phyloP scores from a whole-genome alignment of 2,329 filamentous ascomycete genomes.

The Aspergillus jensenii region DNA sequence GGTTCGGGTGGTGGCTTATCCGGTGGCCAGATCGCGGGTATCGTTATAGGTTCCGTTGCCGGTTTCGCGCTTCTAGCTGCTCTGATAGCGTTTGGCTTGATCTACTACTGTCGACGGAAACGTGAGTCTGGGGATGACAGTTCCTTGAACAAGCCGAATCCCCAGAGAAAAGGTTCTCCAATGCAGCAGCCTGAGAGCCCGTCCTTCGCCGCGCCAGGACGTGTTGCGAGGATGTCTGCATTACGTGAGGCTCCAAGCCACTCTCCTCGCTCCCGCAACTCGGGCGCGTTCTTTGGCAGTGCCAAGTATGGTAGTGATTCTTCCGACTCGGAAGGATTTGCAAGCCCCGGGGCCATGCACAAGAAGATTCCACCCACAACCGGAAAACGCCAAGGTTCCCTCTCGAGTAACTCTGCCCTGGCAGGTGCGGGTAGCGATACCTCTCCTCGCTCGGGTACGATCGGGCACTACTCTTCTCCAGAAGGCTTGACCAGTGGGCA shows the following conservation, averaged over 20 bases:
- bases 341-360: constrained; percentile 69
- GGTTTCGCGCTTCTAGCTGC: constrained; percentile 69
- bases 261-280: constrained; percentile 56
- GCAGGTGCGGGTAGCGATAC: constrained; percentile 63
- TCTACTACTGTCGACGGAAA: constrained; percentile 54
- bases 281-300: constrained; percentile 49
- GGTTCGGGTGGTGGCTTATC: constrained; percentile 56
- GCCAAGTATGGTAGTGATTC: constrained; percentile 53
- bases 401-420: constrained; percentile 80
- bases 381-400: constrained; percentile 76
- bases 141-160: constrained; percentile 88
- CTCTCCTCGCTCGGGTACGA: constrained; percentile 69
- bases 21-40: constrained; percentile 86
- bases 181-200: constrained; percentile 45
- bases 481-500: constrained; percentile 82
- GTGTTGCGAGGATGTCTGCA: constrained; percentile 94
- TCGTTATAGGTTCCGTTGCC: constrained; percentile 76
- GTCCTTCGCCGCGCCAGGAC: constrained; percentile 75
- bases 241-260: constrained; percentile 72
- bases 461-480: constrained; percentile 76
- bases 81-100: constrained; percentile 60
- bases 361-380: constrained; percentile 47
- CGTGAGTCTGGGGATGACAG: constrained; percentile 65
- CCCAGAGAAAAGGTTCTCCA: constrained; percentile 48
- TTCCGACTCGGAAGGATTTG: constrained; percentile 64